Percentiles rank a stretch among this genome's conserved stretches.
Evolutionary conservation across 164 flowering plant species (phyloP).

Genomic region (Sextonia rubra): DNA sequence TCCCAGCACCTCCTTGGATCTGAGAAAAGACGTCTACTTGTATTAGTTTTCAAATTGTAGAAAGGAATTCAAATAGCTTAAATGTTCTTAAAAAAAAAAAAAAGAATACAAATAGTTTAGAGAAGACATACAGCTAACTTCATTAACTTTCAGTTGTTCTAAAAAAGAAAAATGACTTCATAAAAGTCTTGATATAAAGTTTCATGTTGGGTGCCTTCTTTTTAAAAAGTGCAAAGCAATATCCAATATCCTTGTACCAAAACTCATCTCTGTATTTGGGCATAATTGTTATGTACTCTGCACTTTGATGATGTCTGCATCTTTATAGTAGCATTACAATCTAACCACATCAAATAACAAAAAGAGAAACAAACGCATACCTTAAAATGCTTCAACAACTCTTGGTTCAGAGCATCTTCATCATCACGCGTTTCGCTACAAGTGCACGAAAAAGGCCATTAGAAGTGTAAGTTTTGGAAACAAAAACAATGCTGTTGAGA

Average conservation of each 20-base stretch:
- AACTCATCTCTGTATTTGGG: background rate
- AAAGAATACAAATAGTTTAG: background rate
- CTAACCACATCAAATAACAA: background rate
- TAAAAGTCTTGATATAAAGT: background rate
- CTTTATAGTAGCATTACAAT: background rate
- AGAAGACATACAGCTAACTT: background rate
- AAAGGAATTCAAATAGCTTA: background rate
- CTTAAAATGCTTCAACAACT: slow-evolving; percentile 15
- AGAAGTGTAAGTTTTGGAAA: background rate
- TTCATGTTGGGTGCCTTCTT: background rate
- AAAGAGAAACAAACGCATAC: background rate
- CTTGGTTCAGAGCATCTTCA: slow-evolving; percentile 15
- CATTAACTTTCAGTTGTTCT: too few relatives aligned
- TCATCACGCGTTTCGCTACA: slow-evolving; percentile 14
- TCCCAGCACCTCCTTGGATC: slow-evolving; percentile 5
- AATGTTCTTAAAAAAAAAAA: background rate
- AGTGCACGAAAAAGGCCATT: background rate
- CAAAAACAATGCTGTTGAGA: background rate
- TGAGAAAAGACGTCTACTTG: background rate
- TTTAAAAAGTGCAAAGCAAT: background rate
- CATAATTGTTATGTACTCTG: background rate
- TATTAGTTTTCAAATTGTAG: background rate
- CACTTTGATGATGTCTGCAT: background rate
- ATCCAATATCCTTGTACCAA: background rate
- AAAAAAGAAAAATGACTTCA: background rate